Conservation (phyloP, 371 early-diverging fungal species). For the Actinomucor elegans region DNA sequence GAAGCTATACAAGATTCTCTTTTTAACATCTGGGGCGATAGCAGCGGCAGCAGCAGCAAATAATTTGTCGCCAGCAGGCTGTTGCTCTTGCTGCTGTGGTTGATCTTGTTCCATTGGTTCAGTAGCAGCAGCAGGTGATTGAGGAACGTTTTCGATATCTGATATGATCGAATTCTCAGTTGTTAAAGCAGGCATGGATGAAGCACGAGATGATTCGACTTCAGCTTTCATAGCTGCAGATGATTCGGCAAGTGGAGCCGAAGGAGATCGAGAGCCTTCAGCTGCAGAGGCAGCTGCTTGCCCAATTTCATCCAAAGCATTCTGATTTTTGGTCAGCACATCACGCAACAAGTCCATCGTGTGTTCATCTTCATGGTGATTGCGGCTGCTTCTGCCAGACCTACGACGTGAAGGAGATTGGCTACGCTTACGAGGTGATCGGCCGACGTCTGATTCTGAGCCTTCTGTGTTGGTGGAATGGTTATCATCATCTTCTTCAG, state of each 20-base stretch:
- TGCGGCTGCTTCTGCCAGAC: conserved; percentile 24
- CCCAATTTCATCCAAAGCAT: conserved; percentile 12
- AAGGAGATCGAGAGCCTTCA: neutral
- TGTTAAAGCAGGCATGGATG: neutral
- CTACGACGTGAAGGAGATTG: conserved; percentile 25
- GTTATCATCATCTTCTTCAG: conserved; percentile 40
- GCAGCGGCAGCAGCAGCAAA: conserved; percentile 56
- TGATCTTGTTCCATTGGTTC: conserved; percentile 5
- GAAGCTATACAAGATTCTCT: conserved; percentile 54
- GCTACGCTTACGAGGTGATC: conserved; percentile 33
- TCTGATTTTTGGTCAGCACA: conserved; percentile 37
- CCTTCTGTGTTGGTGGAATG: conserved; percentile 39
- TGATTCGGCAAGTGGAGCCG: neutral
- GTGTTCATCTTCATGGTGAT: conserved; percentile 40
- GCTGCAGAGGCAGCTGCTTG: neutral
- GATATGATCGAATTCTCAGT: too few species aligned
- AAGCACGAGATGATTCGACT: neutral
- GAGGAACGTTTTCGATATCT: neutral
- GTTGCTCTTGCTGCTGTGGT: conserved; percentile 9
- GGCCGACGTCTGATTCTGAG: conserved; percentile 32
- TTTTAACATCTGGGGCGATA: conserved; percentile 43
- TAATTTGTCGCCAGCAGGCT: conserved; percentile 15
- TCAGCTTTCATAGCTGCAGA: conserved; percentile 8
- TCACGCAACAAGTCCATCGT: conserved; percentile 43
- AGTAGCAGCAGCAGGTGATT: neutral